Evolutionary conservation across 2,329 filamentous ascomycete genomes (phyloP).

Genomic region (Nothopassalora personata): DNA sequence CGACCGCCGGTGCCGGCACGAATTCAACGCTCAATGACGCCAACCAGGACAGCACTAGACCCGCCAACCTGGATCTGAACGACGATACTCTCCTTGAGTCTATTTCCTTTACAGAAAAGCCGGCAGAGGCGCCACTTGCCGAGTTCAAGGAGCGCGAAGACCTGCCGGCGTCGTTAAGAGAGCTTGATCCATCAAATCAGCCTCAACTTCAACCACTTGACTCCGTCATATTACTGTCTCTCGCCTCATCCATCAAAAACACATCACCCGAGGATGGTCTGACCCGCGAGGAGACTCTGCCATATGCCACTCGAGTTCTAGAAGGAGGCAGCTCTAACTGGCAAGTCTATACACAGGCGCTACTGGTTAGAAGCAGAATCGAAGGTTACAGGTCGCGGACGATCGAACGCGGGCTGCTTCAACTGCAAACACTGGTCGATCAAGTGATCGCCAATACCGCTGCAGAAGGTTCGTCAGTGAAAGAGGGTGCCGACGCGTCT

Average conservation of each 20-base stretch:
- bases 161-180: constrained; percentile 58
- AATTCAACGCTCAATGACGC: constrained; percentile 2
- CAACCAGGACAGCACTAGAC: constrained; percentile 11
- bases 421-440: constrained; percentile 91
- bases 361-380: constrained; percentile 83
- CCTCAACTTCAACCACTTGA: constrained; percentile 78
- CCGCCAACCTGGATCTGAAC: constrained; percentile 67
- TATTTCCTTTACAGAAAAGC: constrained; percentile 67
- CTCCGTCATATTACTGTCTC: constrained; percentile 74
- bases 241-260: constrained; percentile 84
- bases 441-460: constrained; percentile 84
- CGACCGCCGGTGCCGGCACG: constrained; percentile 1
- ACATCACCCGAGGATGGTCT: constrained; percentile 77
- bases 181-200: constrained; percentile 70
- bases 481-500: constrained; percentile 33
- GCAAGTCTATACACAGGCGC: constrained; percentile 93
- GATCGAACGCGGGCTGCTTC: constrained; percentile 79
- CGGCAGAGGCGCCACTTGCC: constrained; percentile 30
- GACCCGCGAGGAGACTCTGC: constrained; percentile 87
- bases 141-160: constrained; percentile 42
- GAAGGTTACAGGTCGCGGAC: constrained; percentile 84
- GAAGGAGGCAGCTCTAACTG: constrained; percentile 89
- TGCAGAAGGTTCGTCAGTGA: constrained; percentile 10
- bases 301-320: constrained; percentile 83
- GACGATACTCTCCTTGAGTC: constrained; percentile 89